phyloP scores from a whole-genome alignment of 1,284 basidiomycete genomes.

The Leccinum pachyderme region DNA sequence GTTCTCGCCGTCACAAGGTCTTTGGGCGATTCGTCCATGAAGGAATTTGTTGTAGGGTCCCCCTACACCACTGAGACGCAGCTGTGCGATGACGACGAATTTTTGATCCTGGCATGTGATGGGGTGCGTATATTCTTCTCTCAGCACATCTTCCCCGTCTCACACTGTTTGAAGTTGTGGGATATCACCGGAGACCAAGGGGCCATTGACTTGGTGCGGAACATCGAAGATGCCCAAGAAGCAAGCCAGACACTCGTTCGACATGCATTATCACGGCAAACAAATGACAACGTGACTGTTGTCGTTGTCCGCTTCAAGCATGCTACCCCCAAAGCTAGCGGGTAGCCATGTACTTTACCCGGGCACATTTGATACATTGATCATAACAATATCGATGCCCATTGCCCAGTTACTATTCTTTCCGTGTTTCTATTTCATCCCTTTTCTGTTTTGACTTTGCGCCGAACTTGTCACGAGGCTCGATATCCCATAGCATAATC shows the following conservation, averaged over 20 bases:
- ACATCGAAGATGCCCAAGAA: constrained; percentile 76
- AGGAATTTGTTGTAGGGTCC: constrained; percentile 97
- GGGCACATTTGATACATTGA: constrained; percentile 5
- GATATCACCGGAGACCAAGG: constrained; percentile 93
- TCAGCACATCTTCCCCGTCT: constrained; percentile 1
- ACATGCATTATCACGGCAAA: constrained; percentile 85
- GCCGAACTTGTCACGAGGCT: constrained; percentile 5
- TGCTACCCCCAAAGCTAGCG: constrained; percentile 11
- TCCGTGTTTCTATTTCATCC: constrained; percentile 3
- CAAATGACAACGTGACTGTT: constrained; percentile 89
- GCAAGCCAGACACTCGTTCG: constrained; percentile 80
- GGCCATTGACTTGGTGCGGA: constrained; percentile 84
- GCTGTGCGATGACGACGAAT: constrained; percentile 88
- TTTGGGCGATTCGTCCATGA: constrained; percentile 97
- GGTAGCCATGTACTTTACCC: constrained; percentile 13
- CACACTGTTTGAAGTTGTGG: constrained; percentile 74
- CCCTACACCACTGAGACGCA: constrained; percentile 98
- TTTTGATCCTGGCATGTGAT: constrained; percentile 95
- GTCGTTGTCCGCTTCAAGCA: constrained; percentile 70
- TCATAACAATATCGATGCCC: constrained; percentile 4
- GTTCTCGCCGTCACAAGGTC: constrained; percentile 96
- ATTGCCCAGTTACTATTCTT: background rate
- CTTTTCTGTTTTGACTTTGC: constrained; percentile 3
- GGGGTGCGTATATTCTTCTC: constrained; percentile 62
- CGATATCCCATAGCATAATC: constrained; percentile 8